Percentiles rank a stretch among this genome's conserved stretches.
These are phyloP conservation scores for Trichoderma sp. DNA, from an alignment of 2,329 filamentous ascomycete species.

Conservation along the genomic window DNA sequence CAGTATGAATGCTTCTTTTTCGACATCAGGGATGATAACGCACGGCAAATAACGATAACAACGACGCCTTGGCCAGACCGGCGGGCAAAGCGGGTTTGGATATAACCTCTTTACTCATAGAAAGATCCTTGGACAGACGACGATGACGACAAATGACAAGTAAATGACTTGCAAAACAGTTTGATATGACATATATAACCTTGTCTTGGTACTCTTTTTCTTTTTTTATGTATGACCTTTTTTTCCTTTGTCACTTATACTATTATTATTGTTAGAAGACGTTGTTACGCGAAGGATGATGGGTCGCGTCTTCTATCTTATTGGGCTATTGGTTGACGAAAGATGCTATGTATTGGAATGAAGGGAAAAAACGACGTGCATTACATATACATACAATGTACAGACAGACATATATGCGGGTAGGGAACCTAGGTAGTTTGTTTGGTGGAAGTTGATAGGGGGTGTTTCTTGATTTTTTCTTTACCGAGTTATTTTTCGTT, in stretches of 20 bases:
- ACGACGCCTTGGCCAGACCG: slow-evolving; percentile 13
- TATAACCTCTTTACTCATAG: background rate
- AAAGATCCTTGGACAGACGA: slow-evolving; percentile 15
- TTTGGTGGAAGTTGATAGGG: slow-evolving; percentile 6
- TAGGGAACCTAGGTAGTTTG: background rate
- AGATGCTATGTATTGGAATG: background rate
- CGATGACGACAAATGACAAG: slow-evolving; percentile 16
- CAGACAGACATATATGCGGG: background rate
- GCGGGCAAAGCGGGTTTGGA: slow-evolving; percentile 14
- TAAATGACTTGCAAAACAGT: slow-evolving; percentile 13
- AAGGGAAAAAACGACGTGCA: background rate
- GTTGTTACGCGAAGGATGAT: slow-evolving; percentile 4
- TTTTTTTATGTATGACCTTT: background rate
- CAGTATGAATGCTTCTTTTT: slow-evolving; percentile 16
- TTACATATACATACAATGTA: slow-evolving; percentile 8
- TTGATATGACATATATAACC: slow-evolving; percentile 14
- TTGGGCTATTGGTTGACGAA: slow-evolving; percentile 16
- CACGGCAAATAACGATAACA: slow-evolving; percentile 15
- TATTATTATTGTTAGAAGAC: background rate
- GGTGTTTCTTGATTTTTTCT: background rate
- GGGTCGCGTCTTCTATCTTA: background rate
- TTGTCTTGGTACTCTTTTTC: slow-evolving; percentile 1
- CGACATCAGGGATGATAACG: slow-evolving; percentile 15
- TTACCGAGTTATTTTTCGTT: slow-evolving; percentile 5
- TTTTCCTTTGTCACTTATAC: slow-evolving; percentile 8